phyloP scores from a whole-genome alignment of 1,284 basidiomycete genomes.

The Sporisorium scitamineum region DNA sequence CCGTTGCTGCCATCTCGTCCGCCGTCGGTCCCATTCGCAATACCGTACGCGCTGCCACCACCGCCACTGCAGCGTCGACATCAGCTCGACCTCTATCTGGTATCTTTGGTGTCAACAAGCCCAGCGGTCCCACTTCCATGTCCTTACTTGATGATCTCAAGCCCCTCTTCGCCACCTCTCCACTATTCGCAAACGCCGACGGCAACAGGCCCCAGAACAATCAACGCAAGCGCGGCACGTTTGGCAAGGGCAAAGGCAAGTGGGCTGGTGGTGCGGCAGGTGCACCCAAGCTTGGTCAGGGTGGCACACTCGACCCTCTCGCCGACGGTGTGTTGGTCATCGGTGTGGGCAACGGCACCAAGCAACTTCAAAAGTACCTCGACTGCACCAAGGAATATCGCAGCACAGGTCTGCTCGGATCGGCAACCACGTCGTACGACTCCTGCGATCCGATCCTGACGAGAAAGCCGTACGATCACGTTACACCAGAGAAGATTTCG shows the following conservation, averaged over 20 bases:
- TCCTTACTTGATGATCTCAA: slow-evolving; percentile 87
- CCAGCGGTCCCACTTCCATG: slow-evolving; percentile 91
- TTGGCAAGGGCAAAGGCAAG: slow-evolving; percentile 45
- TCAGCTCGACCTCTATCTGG: slow-evolving; percentile 77
- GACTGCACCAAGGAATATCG: slow-evolving; percentile 90
- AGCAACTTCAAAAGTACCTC: slow-evolving; percentile 85
- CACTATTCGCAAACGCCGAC: slow-evolving; percentile 75
- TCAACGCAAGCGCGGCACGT: slow-evolving; percentile 42
- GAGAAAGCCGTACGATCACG: slow-evolving; percentile 81
- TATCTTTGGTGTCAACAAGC: slow-evolving; percentile 85
- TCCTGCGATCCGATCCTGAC: slow-evolving; percentile 75
- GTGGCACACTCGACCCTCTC: slow-evolving; percentile 94
- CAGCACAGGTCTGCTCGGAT: slow-evolving; percentile 90
- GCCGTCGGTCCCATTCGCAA: slow-evolving; percentile 32
- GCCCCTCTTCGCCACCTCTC: slow-evolving; percentile 80
- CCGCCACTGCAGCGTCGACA: slow-evolving; percentile 26
- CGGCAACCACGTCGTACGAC: slow-evolving; percentile 95
- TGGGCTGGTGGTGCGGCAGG: slow-evolving; percentile 47
- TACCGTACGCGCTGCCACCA: slow-evolving; percentile 8
- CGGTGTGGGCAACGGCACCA: slow-evolving; percentile 90
- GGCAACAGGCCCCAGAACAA: slow-evolving; percentile 72
- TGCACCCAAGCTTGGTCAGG: slow-evolving; percentile 82
- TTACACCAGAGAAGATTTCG: slow-evolving; percentile 74
- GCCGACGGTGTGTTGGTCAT: slow-evolving; percentile 92
- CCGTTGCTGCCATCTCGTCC: slow-evolving; percentile 17